Base-by-base conservation (phyloP, 768 basidiomycete species). In the Lactifluus echinatus region DNA sequence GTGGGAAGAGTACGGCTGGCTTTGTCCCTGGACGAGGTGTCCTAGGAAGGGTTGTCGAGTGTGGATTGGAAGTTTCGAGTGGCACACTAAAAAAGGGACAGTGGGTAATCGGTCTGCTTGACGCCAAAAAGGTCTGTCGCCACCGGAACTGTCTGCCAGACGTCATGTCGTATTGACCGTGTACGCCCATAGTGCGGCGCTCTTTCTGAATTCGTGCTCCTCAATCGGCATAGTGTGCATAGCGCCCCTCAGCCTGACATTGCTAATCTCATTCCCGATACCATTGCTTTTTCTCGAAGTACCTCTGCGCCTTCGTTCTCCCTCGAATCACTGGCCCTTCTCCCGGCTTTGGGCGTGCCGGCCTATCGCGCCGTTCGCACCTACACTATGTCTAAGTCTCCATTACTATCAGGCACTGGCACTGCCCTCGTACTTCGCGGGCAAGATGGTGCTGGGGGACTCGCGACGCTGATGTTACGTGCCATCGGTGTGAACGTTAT, bases 21-120 rank as follows among this genome's bases (percentile, higher is more conserved):
- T 91, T 84, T 71, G 82, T 94, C 3, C 93, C 93, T 21, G 93
- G 92, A 0, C 76, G 93, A 44, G 87, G 87, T 60, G 89, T 96
- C 67, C 85, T 91, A 8, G 93, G 93, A 4, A 74, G 89, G 39
- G 85, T 87, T 40, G 68, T 94, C 48, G 89, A 90, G 65, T 83
- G 81, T 58, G 93, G 93, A 3, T 87, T 84, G 78, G 87, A 88
- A 37, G 86, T 90, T 14, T 75, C 75, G 46, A 84, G 62, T 21
- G 76, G 74, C n/a, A 72, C 77, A 21, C 72, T 82, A 24, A 78
- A 77, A 66, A 82, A 82, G 63, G 89, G 90, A 4, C 93, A 96
- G 64, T 90, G 93, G 85, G 87, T 94, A 5, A 73, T 89, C 57
- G 93, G 92, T 11, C 64, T 93, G 60, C 67, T 87, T 67, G 87